These are phyloP conservation scores for Lactarius sanguifluus DNA, from an alignment of 768 basidiomycete species.

Conservation along the genomic window DNA sequence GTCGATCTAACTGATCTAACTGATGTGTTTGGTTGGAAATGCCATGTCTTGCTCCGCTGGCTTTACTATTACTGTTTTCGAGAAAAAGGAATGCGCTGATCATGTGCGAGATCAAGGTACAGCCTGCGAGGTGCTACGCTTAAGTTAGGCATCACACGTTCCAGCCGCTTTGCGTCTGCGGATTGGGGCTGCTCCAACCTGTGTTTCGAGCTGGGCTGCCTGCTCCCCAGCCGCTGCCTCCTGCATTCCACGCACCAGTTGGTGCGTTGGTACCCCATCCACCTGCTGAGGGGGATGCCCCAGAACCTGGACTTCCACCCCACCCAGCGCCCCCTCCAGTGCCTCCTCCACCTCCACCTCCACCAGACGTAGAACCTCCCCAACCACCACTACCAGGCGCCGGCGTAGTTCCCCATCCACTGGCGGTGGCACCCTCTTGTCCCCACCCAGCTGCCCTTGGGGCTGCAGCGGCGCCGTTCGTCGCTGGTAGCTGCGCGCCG, in stretches of 20 bases:
- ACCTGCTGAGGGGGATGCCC: constrained; percentile 31
- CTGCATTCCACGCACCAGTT: constrained; percentile 38
- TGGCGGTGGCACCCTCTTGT: not conserved
- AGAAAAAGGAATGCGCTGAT: constrained; percentile 9
- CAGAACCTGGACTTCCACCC: constrained; percentile 26
- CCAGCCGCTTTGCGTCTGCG: constrained; percentile 35
- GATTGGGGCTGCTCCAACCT: constrained; percentile 36
- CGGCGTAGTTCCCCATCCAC: constrained; percentile 27
- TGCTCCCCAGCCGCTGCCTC: constrained; percentile 35
- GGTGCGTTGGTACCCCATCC: constrained; percentile 37
- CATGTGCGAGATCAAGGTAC: constrained; percentile 14
- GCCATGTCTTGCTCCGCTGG: not conserved
- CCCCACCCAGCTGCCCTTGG: constrained; percentile 26
- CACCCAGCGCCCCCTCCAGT: constrained; percentile 20
- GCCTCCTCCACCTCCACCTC: constrained; percentile 12
- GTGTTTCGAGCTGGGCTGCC: constrained; percentile 34
- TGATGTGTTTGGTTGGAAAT: constrained; percentile 7
- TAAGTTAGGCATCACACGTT: constrained; percentile 32
- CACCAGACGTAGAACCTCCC: constrained; percentile 21
- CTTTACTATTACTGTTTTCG: not conserved
- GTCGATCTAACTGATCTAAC: constrained; percentile 10
- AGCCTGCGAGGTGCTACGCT: not conserved
- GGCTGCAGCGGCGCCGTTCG: constrained; percentile 18
- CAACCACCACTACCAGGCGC: constrained; percentile 15
- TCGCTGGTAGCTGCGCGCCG: constrained; percentile 16